Conservation (phyloP, 495 filamentous ascomycete species). For the Articulospora tetracladia region DNA sequence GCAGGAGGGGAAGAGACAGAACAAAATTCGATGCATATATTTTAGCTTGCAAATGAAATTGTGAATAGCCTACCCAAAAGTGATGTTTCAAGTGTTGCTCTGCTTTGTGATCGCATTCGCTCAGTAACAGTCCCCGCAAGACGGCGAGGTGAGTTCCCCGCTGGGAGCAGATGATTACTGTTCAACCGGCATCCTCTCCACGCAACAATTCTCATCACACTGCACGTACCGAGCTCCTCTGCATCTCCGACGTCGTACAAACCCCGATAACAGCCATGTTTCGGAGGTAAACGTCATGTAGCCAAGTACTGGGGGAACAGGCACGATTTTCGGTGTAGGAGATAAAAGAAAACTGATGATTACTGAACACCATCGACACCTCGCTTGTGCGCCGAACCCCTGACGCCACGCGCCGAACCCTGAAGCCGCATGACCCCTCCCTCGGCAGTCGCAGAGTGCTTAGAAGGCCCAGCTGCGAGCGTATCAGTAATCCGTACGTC, state of each 20-base stretch:
- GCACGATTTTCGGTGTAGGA: background rate
- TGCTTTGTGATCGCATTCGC: no score
- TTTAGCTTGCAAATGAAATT: no score
- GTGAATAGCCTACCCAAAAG: no score
- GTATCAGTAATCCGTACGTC: background rate
- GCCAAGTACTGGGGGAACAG: no score
- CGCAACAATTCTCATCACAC: background rate
- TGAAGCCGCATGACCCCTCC: background rate
- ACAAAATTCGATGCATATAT: no score
- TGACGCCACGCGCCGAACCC: background rate
- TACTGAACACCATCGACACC: background rate
- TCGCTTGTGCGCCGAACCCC: background rate
- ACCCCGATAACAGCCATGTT: background rate
- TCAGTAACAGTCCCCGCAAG: no score
- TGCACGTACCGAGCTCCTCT: background rate
- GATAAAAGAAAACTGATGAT: background rate
- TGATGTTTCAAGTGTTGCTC: no score
- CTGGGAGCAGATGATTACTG: conserved; percentile 1
- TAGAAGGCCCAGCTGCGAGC: background rate
- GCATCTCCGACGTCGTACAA: background rate
- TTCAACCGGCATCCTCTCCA: background rate
- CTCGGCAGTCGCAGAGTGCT: background rate
- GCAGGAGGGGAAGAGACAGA: no score
- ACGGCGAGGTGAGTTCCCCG: no score
- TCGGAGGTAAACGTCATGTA: no score